Percentiles rank a stretch among this genome's conserved stretches.
These are phyloP conservation scores for Claviceps cyperi DNA, from an alignment of 2,329 filamentous ascomycete genomes.

Conservation along the genomic window DNA sequence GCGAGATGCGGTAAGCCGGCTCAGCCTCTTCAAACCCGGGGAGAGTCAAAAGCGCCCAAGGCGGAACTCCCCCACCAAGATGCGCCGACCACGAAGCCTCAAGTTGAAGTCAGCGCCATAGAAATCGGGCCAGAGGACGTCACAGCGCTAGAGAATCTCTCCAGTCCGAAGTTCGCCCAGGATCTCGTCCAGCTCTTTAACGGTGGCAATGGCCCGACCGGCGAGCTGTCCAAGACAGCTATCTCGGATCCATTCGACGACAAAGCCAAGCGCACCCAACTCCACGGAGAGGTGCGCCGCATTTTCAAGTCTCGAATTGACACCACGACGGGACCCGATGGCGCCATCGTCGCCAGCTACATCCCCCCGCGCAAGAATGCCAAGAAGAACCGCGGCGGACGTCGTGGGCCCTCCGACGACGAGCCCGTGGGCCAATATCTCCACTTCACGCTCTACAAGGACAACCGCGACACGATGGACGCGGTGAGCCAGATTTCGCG, in stretches of 20 bases:
- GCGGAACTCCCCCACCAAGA: background rate
- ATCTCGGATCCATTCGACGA: conserved; percentile 29
- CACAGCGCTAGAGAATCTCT: conserved; percentile 22
- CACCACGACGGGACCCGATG: conserved; percentile 46
- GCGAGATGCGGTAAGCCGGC: conserved; percentile 5
- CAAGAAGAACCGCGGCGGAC: conserved; percentile 14
- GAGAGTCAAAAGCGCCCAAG: background rate
- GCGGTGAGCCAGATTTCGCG: conserved; percentile 64
- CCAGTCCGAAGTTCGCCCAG: conserved; percentile 24
- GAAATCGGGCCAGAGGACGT: conserved; percentile 21
- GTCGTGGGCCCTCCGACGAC: conserved; percentile 14
- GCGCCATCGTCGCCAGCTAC: conserved; percentile 52
- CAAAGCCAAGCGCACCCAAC: conserved; percentile 27
- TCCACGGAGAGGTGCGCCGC: conserved; percentile 54
- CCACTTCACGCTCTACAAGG: conserved; percentile 88
- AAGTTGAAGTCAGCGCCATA: conserved; percentile 6
- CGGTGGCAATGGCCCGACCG: conserved; percentile 16
- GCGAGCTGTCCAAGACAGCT: conserved; percentile 18
- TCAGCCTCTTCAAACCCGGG: conserved; percentile 9
- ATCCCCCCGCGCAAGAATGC: conserved; percentile 32
- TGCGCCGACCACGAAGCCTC: conserved; percentile 9
- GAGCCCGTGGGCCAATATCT: conserved; percentile 54
- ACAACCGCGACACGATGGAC: conserved; percentile 96
- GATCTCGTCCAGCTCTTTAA: conserved; percentile 28
- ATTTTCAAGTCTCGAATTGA: conserved; percentile 70